These are phyloP conservation scores for Penicillium cataractarum DNA, from an alignment of 495 filamentous ascomycete genomes.

Conservation along the genomic window DNA sequence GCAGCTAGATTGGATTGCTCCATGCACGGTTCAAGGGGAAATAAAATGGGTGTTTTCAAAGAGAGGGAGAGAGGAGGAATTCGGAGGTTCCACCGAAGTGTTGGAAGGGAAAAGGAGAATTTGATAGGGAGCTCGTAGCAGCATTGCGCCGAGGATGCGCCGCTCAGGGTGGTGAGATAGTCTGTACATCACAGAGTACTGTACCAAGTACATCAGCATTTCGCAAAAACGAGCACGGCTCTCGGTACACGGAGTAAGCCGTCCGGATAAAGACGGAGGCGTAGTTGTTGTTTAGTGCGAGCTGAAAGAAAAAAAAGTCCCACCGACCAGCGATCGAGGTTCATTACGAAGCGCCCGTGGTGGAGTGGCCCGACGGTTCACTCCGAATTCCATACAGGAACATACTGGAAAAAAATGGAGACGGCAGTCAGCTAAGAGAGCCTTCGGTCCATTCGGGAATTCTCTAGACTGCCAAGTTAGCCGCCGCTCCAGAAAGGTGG, in stretches of 20 bases:
- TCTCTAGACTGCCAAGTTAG: slow-evolving; percentile 23
- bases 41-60: background rate
- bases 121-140: background rate
- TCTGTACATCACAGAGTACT: background rate
- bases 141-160: background rate
- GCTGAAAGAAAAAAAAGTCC: background rate
- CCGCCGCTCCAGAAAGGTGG: slow-evolving; percentile 26
- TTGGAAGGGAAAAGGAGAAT: background rate
- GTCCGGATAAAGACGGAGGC: background rate
- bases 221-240: no score
- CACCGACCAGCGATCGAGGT: background rate
- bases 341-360: slow-evolving; percentile 5
- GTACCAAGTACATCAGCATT: background rate
- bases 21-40: slow-evolving; percentile 14
- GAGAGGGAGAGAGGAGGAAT: background rate
- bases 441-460: background rate
- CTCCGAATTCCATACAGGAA: background rate
- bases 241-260: background rate
- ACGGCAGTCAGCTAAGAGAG: no score
- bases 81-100: background rate
- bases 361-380: background rate
- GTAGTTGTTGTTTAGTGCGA: background rate
- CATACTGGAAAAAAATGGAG: no score
- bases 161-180: background rate
- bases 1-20: slow-evolving; percentile 26